A percentile compares a stretch with the other conserved stretches of the same genome.
Evolutionary conservation across 306 rosid genomes (phyloP).

Genomic region (Vicia faba): DNA sequence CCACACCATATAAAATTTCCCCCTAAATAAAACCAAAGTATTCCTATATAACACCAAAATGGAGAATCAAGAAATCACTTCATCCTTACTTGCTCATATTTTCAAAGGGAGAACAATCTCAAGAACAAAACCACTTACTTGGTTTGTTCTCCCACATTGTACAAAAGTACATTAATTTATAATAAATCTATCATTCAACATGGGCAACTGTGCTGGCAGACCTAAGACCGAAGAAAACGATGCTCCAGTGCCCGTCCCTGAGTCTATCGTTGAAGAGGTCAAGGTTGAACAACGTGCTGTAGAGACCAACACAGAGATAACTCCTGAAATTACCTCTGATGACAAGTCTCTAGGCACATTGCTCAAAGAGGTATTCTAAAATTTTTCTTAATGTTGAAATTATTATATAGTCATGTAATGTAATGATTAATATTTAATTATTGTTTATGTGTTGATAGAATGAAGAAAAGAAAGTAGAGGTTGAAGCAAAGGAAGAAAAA

Average conservation of each 20-base stretch:
- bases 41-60: constrained; percentile 23
- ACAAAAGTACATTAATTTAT: neutral
- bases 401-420: neutral
- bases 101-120: constrained; percentile 24
- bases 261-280: constrained; percentile 17
- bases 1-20: constrained; percentile 19
- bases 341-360: constrained; percentile 40
- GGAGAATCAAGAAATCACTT: neutral
- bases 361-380: constrained; percentile 21
- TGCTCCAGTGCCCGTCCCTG: constrained; percentile 29
- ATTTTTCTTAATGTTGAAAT: neutral
- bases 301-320: neutral
- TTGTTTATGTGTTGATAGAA: constrained; percentile 11
- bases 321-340: neutral
- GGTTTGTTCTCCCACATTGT: constrained; percentile 26
- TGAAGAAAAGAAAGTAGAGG: constrained; percentile 17
- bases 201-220: constrained; percentile 48
- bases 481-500: constrained; percentile 8
- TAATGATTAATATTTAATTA: neutral
- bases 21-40: neutral
- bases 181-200: neutral
- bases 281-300: constrained; percentile 30
- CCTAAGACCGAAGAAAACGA: constrained; percentile 40
- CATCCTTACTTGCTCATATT: neutral
- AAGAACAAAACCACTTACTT: constrained; percentile 19